Base-by-base conservation (phyloP, 2,329 filamentous ascomycete species). In the Sarocladiaceae sp. region DNA sequence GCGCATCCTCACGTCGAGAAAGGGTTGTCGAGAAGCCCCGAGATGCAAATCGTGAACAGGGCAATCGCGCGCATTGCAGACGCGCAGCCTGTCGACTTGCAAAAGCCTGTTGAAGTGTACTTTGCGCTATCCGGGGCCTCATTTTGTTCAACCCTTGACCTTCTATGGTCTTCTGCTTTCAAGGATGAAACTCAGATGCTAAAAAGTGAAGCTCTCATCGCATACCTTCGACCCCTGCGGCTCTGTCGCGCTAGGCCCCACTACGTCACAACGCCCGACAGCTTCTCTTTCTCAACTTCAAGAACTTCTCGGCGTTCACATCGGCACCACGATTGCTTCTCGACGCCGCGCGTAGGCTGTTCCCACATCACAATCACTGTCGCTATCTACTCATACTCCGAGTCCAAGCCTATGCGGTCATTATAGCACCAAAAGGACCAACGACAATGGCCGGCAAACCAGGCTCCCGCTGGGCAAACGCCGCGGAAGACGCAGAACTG, bases 401-500 rank as follows among this genome's bases (percentile, higher is more conserved):
- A n/a, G 33, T n/a, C 15, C 5, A 7, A 36, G 7, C 33, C 18
- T n/a, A 36, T 36, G 33, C 33, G 15, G 15, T 12, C 15, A 5
- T 36, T 17, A 36, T 36, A 36, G 15, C 8, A 36, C 18, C 37
- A 23, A 40, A 22, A 22, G 17, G 20, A 40, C 17, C 42, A 47
- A 25, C 25, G 54, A 59, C 52, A 44, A 88, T 87, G 83, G 77
- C 83, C 46, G 74, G 74, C 62, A 79, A 76, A 64, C 67, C 71
- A 51, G 84, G 82, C 65, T 97, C 93, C 49, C 84, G 93, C 69
- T 99, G 94, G 94, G 90, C 88, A 58, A 82, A 91, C 63, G 84
- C 87, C 42, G 88, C 89, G 60, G 89, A 91, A 59, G 91, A 97
- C 66, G 83, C 83, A 20, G 88, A 83, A 39, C 77, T 86, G 37